phyloP scores from a whole-genome alignment of 371 early-diverging fungal genomes.

The Mucor irregularis region DNA sequence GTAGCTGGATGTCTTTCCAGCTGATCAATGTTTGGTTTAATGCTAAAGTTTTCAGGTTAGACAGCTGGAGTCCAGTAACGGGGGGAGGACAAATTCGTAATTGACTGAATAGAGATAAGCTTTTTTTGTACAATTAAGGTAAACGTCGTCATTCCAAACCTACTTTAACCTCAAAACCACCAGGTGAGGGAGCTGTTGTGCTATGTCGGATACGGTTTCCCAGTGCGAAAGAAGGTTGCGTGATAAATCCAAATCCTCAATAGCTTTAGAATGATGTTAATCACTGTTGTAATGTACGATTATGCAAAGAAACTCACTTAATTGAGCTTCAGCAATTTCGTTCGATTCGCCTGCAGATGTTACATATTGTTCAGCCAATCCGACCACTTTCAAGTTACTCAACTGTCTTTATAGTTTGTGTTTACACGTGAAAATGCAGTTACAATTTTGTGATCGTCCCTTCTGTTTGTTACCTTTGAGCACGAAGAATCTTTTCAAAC shows the following conservation, averaged over 20 bases:
- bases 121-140: neutral
- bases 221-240: constrained; percentile 63
- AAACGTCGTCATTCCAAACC: neutral
- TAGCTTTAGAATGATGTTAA: too few species aligned
- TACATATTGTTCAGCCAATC: constrained; percentile 49
- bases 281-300: too few species aligned
- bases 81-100: constrained; percentile 36
- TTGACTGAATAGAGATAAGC: constrained; percentile 12
- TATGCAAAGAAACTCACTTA: constrained; percentile 22
- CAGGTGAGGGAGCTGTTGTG: constrained; percentile 56
- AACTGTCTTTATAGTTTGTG: constrained; percentile 29
- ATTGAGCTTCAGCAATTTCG: constrained; percentile 19
- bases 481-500: constrained; percentile 70
- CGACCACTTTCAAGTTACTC: constrained; percentile 51
- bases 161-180: constrained; percentile 68
- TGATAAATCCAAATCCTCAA: constrained; percentile 77
- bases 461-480: constrained; percentile 41
- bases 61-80: constrained; percentile 30
- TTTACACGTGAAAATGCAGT: neutral
- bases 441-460: neutral
- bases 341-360: constrained; percentile 29
- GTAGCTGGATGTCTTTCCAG: constrained; percentile 33
- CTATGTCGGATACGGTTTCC: constrained; percentile 63
- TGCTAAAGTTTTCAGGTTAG: constrained; percentile 33
- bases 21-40: constrained; percentile 23